Base-by-base conservation (phyloP, 352 stramenopile species). In the Globisporangium echinulatum region DNA sequence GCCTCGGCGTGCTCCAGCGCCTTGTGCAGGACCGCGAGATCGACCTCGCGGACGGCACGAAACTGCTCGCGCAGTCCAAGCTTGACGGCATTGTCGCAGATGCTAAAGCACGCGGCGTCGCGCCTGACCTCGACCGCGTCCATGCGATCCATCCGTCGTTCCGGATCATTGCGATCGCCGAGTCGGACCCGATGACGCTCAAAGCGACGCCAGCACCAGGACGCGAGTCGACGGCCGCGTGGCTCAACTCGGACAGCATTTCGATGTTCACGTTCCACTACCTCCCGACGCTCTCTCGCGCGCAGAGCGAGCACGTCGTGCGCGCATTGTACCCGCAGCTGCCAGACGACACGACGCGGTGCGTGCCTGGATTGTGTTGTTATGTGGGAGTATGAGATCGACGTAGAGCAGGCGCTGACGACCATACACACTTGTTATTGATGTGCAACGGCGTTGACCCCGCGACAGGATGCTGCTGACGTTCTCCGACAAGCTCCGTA, bases 21-120 rank as follows among this genome's bases (percentile, higher is more conserved):
- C 71, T 98, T 6, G 65, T 98, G 39, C 82, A 94, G 67, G 83
- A 97, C 38, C 81, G 90, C n/a, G 85, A 96, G 49, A 79, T 94
- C 49, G 74, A 95, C 47, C 68, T 98, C 17, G 88, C 89, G 0
- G 90, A 98, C 68, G 92, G 93, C 2, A 88, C 79, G 3, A 91
- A 92, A 40, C 71, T 98, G 38, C 59, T 92, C 9, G 71, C 69
- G 10, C 65, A 79, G 46, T 17, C 70, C 33, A 88, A 87, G 58
- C 90, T 84, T 52, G 70, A 87, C 53, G 69, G 67, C 49, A 77
- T 90, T 5, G 37, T 80, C 5, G 33, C 40, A 5, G 63, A 69
- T 19, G 56, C 66, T 9, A 44, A 66, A 37, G 54, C 46, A 7
- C 61, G 56, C 50, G 64, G 66, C 11, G 54, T 66, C 9, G 64